Evolutionary conservation across 257 asterid genomes (phyloP), one percentile per base, ranked within the genome.

Genomic region (Solanum piurae): DNA sequence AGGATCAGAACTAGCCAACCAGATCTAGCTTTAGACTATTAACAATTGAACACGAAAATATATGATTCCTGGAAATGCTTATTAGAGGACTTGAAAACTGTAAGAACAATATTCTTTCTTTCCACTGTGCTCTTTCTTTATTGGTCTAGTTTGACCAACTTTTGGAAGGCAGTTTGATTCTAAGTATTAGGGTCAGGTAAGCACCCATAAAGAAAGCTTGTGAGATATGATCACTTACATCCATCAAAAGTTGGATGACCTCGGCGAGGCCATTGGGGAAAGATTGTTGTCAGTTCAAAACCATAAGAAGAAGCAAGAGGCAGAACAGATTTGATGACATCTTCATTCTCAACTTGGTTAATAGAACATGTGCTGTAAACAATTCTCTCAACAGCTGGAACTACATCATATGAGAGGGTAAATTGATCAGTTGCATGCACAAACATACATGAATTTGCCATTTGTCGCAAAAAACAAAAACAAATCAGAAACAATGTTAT

Each of bases 331-430:
- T 77, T 88, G 86, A 97, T 89, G 7, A 97, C 98, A 62, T 96
- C 99, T 94, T 95, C 99, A 86, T 97, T 95, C 90, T 97, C 99
- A 18, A 89, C 91, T 90, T 94, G 98, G 92, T 95, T 93, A 49
- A 96, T 73, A 31, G 99, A 97, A 88, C 99, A 97, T 11, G 98
- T 97, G 93, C 99, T 97, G 94, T 97, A 97, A 73, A 95, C 98
- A 33, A 96, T 90, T 88, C 94, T 95, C 93, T 96, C 98, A 10
- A 94, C 99, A 62, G 92, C 93, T 37, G 98, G 99, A 89, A 97
- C 99, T 95, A 74, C 58, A 88, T 27, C 79, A 87, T 29, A 55
- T 31, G 58, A 31, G 36, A 34, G 46, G 31, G 66, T 86, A 58
- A 79, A 82, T 82, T 60, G 20, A 62, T 60, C 74, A 55, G 18